Conservation (phyloP, 345 rosid genomes). For the Hibiscus tridactylites region DNA sequence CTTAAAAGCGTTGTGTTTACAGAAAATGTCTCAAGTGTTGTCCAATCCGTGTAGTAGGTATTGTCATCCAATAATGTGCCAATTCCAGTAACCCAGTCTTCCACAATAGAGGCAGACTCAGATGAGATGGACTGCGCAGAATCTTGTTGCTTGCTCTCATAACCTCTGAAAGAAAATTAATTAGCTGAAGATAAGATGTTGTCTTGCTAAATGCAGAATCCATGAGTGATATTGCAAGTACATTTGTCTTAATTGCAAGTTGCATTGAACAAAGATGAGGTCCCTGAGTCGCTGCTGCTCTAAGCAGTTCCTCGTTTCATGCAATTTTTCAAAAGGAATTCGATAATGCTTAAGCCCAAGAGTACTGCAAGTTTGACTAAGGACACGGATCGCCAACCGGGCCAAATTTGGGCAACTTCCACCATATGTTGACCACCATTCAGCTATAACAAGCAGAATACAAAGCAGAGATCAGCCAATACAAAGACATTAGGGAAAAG, state of each 20-base stretch:
- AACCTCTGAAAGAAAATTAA: slow-evolving; percentile 19
- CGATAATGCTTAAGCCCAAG: slow-evolving; percentile 29
- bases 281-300: slow-evolving; percentile 67
- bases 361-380: slow-evolving; percentile 75
- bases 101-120: slow-evolving; percentile 34
- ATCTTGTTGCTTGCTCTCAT: slow-evolving; percentile 28
- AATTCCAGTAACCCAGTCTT: slow-evolving; percentile 73
- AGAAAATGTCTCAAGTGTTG: slow-evolving; percentile 40
- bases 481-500: background rate
- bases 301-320: slow-evolving; percentile 55
- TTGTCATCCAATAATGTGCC: slow-evolving; percentile 40
- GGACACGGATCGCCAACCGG: slow-evolving; percentile 69
- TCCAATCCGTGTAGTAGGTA: slow-evolving; percentile 60
- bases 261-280: slow-evolving; percentile 69
- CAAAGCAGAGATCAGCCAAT: background rate
- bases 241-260: slow-evolving; percentile 63
- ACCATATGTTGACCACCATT: slow-evolving; percentile 97
- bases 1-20: slow-evolving; percentile 31
- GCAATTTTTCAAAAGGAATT: slow-evolving; percentile 34
- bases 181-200: slow-evolving; percentile 9
- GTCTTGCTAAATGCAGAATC: background rate
- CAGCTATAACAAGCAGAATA: slow-evolving; percentile 39
- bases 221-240: slow-evolving; percentile 20
- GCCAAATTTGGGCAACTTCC: slow-evolving; percentile 87
- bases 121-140: slow-evolving; percentile 43